Percentiles rank a stretch among this genome's conserved stretches.
These are phyloP conservation scores for Pulicaria dysenterica DNA, from an alignment of 129 eudicot species.

Conservation along the genomic window DNA sequence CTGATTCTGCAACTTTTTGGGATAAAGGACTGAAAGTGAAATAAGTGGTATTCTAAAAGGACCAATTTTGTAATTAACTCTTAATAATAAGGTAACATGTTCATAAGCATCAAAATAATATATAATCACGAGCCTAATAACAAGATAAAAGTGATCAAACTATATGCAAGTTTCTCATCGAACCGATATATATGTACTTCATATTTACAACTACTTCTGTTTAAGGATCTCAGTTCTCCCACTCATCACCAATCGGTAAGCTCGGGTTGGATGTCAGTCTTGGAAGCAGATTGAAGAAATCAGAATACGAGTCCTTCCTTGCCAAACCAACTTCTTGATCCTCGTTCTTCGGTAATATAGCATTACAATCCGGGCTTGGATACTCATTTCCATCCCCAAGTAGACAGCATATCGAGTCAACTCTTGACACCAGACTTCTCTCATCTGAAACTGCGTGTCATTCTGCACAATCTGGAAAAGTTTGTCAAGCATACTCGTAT, in stretches of 20 bases:
- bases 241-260: slow-evolving; percentile 42
- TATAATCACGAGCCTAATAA: too few relatives aligned
- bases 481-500: slow-evolving; percentile 37
- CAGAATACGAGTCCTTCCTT: slow-evolving; percentile 56
- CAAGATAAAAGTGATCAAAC: too few relatives aligned
- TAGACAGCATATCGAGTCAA: slow-evolving; percentile 58
- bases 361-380: not conserved
- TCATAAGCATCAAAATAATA: too few relatives aligned
- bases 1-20: too few relatives aligned
- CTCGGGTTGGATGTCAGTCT: slow-evolving; percentile 52
- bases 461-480: slow-evolving; percentile 46
- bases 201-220: not conserved
- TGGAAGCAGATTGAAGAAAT: slow-evolving; percentile 56
- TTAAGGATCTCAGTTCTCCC: too few relatives aligned
- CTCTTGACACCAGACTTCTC: slow-evolving; percentile 49
- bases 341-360: too few relatives aligned
- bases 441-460: slow-evolving; percentile 57
- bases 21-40: too few relatives aligned
- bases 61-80: too few relatives aligned
- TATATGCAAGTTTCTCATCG: too few relatives aligned
- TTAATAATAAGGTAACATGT: too few relatives aligned
- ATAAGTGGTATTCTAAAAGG: too few relatives aligned
- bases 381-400: slow-evolving; percentile 22
- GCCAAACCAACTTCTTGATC: slow-evolving; percentile 22
- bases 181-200: too few relatives aligned